Evolutionary conservation across 148 eudicot genomes (phyloP).

Genomic region (Euryodendron excelsum): DNA sequence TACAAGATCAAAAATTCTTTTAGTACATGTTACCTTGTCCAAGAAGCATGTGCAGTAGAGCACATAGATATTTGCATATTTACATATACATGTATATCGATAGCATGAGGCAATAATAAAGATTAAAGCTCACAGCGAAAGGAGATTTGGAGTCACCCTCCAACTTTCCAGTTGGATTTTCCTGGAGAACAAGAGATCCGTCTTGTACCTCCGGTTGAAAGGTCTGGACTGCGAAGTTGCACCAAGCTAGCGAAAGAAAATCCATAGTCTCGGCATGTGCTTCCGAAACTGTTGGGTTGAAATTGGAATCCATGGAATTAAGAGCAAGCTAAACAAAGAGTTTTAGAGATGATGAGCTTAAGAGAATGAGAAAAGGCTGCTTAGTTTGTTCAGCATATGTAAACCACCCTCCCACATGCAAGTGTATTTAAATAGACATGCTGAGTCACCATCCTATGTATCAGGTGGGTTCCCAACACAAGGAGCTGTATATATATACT

Average conservation of each 20-base stretch:
- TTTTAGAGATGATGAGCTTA: conserved; percentile 3
- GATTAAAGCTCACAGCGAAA: conserved; percentile 29
- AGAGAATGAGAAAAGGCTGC: conserved; percentile 13
- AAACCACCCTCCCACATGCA: conserved; percentile 1
- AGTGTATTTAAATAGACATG: conserved; percentile 5
- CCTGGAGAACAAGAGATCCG: conserved; percentile 39
- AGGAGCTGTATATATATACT: too few relatives aligned
- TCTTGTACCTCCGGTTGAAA: conserved; percentile 51
- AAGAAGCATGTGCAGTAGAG: too few relatives aligned
- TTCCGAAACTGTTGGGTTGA: conserved; percentile 52
- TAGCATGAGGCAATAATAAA: too few relatives aligned
- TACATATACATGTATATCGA: too few relatives aligned
- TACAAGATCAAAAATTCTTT: conserved; percentile 28
- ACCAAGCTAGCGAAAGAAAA: conserved; percentile 85
- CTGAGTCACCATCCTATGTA: conserved; percentile 1
- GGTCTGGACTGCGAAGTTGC: conserved; percentile 84
- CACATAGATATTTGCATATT: neutral
- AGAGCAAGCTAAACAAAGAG: neutral
- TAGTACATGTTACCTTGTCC: too few relatives aligned
- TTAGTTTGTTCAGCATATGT: too few relatives aligned
- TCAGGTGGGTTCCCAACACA: too few relatives aligned
- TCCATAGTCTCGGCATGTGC: conserved; percentile 95
- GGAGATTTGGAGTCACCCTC: conserved; percentile 34
- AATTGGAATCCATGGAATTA: conserved; percentile 48
- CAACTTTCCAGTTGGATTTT: conserved; percentile 27